These are phyloP conservation scores for Striga hermonthica DNA, from an alignment of 305 asterid species.

Conservation along the genomic window DNA sequence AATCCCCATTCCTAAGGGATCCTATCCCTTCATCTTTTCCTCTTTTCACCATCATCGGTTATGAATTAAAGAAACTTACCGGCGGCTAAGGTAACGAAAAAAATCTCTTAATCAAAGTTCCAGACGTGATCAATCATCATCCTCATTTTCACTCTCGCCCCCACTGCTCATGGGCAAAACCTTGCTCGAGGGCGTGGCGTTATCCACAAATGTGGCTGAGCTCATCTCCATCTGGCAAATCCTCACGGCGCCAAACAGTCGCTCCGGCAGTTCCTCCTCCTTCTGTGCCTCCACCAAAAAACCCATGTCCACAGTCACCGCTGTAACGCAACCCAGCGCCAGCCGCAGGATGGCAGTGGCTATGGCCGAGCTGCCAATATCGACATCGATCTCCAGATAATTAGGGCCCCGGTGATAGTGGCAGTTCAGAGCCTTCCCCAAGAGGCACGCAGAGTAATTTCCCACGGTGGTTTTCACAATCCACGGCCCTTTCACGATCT, in stretches of 20 bases:
- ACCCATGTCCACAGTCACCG: slow-evolving; percentile 91
- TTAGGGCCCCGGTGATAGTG: slow-evolving; percentile 59
- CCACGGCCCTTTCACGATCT: slow-evolving; percentile 92
- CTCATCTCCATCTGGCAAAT: slow-evolving; percentile 92
- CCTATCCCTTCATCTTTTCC: slow-evolving; percentile 20
- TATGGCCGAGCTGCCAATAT: slow-evolving; percentile 81
- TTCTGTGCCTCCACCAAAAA: slow-evolving; percentile 73
- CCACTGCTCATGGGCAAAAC: slow-evolving; percentile 52
- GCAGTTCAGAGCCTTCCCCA: slow-evolving; percentile 81
- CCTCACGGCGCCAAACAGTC: slow-evolving; percentile 82
- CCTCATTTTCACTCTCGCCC: slow-evolving; percentile 50
- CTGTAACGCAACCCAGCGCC: slow-evolving; percentile 77
- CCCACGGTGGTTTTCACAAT: slow-evolving; percentile 86
- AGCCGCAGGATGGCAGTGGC: slow-evolving; percentile 80
- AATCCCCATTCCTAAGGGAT: slow-evolving; percentile 23
- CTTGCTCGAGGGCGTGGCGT: slow-evolving; percentile 47
- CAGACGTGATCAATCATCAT: slow-evolving; percentile 30
- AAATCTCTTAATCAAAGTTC: slow-evolving; percentile 18
- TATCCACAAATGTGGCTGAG: slow-evolving; percentile 61
- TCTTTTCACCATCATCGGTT: slow-evolving; percentile 25
- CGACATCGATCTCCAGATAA: slow-evolving; percentile 85
- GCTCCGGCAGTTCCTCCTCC: slow-evolving; percentile 89
- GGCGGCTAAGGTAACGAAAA: slow-evolving; percentile 20
- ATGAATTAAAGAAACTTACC: slow-evolving; percentile 26
- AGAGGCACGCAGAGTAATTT: slow-evolving; percentile 75